Conservation (phyloP, 1,139 yeast genomes). For the Protomyces inundatus region DNA sequence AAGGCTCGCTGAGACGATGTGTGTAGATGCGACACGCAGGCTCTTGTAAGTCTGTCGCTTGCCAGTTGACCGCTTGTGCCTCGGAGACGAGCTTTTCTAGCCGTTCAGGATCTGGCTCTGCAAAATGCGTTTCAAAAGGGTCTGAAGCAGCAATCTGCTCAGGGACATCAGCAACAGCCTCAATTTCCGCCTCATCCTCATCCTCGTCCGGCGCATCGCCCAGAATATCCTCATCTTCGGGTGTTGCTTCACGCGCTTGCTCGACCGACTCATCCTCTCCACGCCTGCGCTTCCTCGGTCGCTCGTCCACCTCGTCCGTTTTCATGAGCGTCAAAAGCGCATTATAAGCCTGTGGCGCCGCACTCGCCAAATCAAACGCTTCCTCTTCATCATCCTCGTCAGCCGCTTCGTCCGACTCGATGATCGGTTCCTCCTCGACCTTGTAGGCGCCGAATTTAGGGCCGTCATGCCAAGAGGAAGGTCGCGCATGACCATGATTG, state of each 20-base stretch:
- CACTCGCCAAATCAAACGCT: slow-evolving; percentile 30
- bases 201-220: slow-evolving; percentile 36
- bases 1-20: background rate
- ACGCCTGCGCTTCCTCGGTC: slow-evolving; percentile 35
- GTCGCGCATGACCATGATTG: slow-evolving; percentile 26
- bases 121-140: slow-evolving; percentile 75
- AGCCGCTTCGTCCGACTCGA: slow-evolving; percentile 33
- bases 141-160: slow-evolving; percentile 41
- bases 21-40: background rate
- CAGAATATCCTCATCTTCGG: background rate
- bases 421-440: slow-evolving; percentile 31
- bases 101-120: slow-evolving; percentile 47
- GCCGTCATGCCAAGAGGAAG: slow-evolving; percentile 11
- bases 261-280: slow-evolving; percentile 33
- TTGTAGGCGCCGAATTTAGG: slow-evolving; percentile 28
- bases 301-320: slow-evolving; percentile 33
- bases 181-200: slow-evolving; percentile 35
- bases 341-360: slow-evolving; percentile 52
- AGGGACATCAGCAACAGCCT: slow-evolving; percentile 41
- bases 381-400: slow-evolving; percentile 34
- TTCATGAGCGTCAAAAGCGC: slow-evolving; percentile 67
- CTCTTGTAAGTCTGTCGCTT: background rate
- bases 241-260: slow-evolving; percentile 33
- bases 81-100: slow-evolving; percentile 37
- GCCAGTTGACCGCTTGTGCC: background rate